These are phyloP conservation scores for Mucor mucedo DNA, from an alignment of 371 early-diverging fungal species.

Conservation along the genomic window DNA sequence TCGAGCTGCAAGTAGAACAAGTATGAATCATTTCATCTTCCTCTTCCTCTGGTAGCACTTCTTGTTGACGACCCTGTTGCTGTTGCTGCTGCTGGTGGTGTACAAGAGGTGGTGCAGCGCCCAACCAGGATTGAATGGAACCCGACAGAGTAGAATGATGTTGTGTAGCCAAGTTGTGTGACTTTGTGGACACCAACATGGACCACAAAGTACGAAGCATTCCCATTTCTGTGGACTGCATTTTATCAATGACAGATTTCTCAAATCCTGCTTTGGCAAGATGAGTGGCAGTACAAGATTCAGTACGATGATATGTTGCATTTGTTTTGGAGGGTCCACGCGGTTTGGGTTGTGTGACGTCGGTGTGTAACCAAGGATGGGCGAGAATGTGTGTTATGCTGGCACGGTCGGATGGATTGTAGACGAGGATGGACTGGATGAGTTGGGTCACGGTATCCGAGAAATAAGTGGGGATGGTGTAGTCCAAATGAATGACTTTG, in stretches of 20 bases:
- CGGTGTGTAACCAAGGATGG: conserved; percentile 53
- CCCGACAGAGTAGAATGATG: conserved; percentile 12
- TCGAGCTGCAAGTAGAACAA: conserved; percentile 20
- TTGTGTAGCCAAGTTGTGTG: conserved; percentile 10
- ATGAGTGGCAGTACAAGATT: not conserved
- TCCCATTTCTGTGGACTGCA: conserved; percentile 11
- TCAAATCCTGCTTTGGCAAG: conserved; percentile 14
- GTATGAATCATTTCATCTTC: conserved; percentile 2
- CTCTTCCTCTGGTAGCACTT: conserved; percentile 1
- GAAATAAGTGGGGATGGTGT: conserved; percentile 65
- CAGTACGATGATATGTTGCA: conserved; percentile 6
- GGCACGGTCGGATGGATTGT: conserved; percentile 61
- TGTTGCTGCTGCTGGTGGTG: not conserved
- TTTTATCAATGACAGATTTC: conserved; percentile 9
- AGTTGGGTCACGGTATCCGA: conserved; percentile 33
- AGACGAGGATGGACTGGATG: conserved; percentile 53
- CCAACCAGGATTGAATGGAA: conserved; percentile 19
- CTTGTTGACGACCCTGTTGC: not conserved
- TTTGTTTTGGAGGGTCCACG: conserved; percentile 20
- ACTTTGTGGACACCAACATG: conserved; percentile 7
- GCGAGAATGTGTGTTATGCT: conserved; percentile 65
- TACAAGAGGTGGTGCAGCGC: not conserved
- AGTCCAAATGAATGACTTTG: conserved; percentile 70
- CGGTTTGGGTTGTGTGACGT: not conserved
- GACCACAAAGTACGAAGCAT: conserved; percentile 23